Evolutionary conservation across 1,284 basidiomycete species (phyloP), one percentile per base, ranked within the genome.

Genomic region (Cryptococcus sp.): DNA sequence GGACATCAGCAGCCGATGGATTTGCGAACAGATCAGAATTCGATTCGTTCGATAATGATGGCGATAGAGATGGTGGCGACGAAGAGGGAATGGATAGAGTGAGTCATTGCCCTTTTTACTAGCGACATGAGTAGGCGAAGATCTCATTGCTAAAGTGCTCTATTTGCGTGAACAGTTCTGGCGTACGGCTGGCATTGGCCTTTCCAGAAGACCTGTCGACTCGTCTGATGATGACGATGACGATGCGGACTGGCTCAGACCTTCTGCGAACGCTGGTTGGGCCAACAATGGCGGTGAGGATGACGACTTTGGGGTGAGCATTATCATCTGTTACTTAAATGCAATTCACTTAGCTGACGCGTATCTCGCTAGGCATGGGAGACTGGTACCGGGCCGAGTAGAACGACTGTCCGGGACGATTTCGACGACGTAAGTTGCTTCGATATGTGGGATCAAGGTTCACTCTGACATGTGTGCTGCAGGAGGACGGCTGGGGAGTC

Each of bases 161-260:
- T 19, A 5, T 40, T 34, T 34, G 22, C 20, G 17, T 6, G n/a
- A n/a, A 2, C 48, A 70, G 69, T 69, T 63, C 51, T 71, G 69
- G 69, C 57, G 57, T 17, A 64, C 53, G n/a, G 58, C 59, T 10
- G 64, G 64, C 16, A 50, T 59, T 15, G 62, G 61, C 13, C 44
- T 59, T 19, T 48, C 51, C 44, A 45, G 66, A 51, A 41, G 68
- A 56, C 56, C 66, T 56, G 66, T 65, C 52, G 75, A 77, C 50
- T 73, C 69, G 29, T 70, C 67, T 3, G 73, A 74, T 47, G 73
- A 75, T 5, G 73, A 76, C 53, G 75, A 77, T 43, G 75, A 76
- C 39, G 75, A 77, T 52, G 75, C 70, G 23, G 75, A 75, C 58
- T 77, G 75, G 75, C 54, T 75, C 8, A 54, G 70, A 38, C 73